These are phyloP conservation scores for Stagonosporopsis vannaccii DNA, from an alignment of 2,329 filamentous ascomycete genomes.

Conservation along the genomic window DNA sequence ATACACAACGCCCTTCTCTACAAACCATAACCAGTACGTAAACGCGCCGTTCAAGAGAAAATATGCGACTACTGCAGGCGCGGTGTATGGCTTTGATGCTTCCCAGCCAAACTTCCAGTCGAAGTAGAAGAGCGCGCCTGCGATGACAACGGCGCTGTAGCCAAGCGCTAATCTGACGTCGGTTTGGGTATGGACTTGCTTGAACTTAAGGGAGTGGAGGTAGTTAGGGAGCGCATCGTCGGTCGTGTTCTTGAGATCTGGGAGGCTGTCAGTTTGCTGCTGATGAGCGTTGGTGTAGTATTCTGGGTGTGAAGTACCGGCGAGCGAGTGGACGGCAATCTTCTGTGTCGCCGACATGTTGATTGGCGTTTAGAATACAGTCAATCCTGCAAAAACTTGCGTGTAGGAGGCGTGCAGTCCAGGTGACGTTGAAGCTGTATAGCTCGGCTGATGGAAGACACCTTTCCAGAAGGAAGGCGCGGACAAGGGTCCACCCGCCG, in stretches of 20 bases:
- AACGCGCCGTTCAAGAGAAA: conserved; percentile 78
- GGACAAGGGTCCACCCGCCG: conserved; percentile 42
- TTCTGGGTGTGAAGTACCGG: conserved; percentile 57
- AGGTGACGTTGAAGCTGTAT: conserved; percentile 17
- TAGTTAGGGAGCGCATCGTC: conserved; percentile 96
- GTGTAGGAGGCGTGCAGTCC: conserved; percentile 6
- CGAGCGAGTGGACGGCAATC: conserved; percentile 72
- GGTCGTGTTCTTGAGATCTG: conserved; percentile 95
- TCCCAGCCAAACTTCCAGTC: conserved; percentile 95
- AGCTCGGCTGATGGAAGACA: conserved; percentile 41
- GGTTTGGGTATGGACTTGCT: conserved; percentile 78
- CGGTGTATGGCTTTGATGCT: conserved; percentile 79
- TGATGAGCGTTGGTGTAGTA: not conserved
- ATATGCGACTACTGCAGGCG: conserved; percentile 80
- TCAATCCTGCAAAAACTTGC: not conserved
- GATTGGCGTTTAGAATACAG: not conserved
- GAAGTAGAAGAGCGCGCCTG: conserved; percentile 84
- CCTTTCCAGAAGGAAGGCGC: conserved; percentile 46
- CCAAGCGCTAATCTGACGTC: conserved; percentile 86
- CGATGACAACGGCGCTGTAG: conserved; percentile 80
- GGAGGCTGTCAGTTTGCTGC: conserved; percentile 20
- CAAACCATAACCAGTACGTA: conserved; percentile 82
- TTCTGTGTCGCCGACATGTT: conserved; percentile 54
- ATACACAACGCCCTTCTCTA: conserved; percentile 85
- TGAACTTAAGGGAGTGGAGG: conserved; percentile 85